Conservation (phyloP, 495 filamentous ascomycete genomes). For the Physcia stellaris region DNA sequence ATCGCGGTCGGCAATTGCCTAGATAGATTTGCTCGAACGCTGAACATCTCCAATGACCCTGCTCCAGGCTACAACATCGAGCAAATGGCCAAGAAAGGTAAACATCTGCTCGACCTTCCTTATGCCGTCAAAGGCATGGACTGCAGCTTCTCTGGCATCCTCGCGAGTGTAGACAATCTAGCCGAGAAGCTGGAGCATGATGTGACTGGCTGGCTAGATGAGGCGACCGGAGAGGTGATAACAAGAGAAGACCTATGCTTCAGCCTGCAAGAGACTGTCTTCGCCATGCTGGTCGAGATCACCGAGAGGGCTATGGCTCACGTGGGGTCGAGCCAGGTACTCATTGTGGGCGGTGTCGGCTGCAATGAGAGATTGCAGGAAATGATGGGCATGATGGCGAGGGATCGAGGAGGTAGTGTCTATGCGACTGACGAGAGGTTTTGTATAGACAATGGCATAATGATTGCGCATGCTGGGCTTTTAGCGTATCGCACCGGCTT, state of each 20-base stretch:
- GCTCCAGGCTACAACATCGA: slow-evolving; percentile 97
- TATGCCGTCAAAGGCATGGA: slow-evolving; percentile 99
- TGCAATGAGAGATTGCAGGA: slow-evolving; percentile 90
- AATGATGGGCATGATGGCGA: slow-evolving; percentile 98
- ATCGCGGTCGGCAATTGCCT: slow-evolving; percentile 97
- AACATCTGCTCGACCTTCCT: slow-evolving; percentile 68
- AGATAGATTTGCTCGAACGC: slow-evolving; percentile 83
- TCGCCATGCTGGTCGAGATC: slow-evolving; percentile 94
- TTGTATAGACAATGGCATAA: slow-evolving; percentile 98
- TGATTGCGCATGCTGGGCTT: slow-evolving; percentile 96
- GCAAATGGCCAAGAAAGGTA: slow-evolving; percentile 74
- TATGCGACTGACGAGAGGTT: slow-evolving; percentile 94
- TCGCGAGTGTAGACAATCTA: slow-evolving; percentile 66
- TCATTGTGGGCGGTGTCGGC: slow-evolving; percentile 97
- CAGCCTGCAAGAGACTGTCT: slow-evolving; percentile 87
- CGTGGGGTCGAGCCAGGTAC: slow-evolving; percentile 75
- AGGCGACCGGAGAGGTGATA: slow-evolving; percentile 32
- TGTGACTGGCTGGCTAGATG: slow-evolving; percentile 18
- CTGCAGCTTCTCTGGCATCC: slow-evolving; percentile 82
- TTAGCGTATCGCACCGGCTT: slow-evolving; percentile 72
- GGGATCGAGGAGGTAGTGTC: slow-evolving; percentile 74
- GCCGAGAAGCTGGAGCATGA: slow-evolving; percentile 38
- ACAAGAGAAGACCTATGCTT: slow-evolving; percentile 88
- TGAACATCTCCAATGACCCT: slow-evolving; percentile 87
- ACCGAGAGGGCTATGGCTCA: slow-evolving; percentile 98